These are phyloP conservation scores for Russula foetens DNA, from an alignment of 768 basidiomycete genomes.

Conservation along the genomic window DNA sequence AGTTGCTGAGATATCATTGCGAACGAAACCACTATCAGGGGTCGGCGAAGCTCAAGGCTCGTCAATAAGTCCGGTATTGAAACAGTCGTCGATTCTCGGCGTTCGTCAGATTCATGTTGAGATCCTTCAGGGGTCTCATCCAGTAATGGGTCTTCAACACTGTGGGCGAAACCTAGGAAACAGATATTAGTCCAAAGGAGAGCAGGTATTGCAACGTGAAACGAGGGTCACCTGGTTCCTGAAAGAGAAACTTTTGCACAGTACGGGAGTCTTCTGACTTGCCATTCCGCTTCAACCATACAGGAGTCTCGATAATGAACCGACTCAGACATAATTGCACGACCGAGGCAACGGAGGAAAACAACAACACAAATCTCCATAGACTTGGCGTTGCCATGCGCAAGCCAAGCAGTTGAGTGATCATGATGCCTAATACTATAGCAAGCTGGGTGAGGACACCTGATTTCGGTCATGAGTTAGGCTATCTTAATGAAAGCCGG, in stretches of 20 bases:
- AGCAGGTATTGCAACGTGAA: background rate
- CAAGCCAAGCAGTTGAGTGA: constrained; percentile 75
- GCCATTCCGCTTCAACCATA: constrained; percentile 50
- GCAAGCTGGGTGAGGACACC: constrained; percentile 76
- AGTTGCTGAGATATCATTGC: constrained; percentile 75
- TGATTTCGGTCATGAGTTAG: constrained; percentile 22
- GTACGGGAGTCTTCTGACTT: constrained; percentile 40
- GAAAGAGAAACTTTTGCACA: constrained; percentile 39
- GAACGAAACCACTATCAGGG: constrained; percentile 57
- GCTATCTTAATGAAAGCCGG: background rate
- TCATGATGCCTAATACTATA: constrained; percentile 80
- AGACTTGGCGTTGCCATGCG: constrained; percentile 55
- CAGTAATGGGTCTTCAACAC: constrained; percentile 11
- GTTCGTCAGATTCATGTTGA: constrained; percentile 25
- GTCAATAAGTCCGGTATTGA: constrained; percentile 46
- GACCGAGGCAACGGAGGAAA: constrained; percentile 49
- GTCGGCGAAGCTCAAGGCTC: constrained; percentile 45
- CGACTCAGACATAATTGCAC: constrained; percentile 49
- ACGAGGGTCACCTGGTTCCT: constrained; percentile 13
- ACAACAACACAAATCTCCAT: constrained; percentile 65
- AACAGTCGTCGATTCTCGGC: constrained; percentile 26
- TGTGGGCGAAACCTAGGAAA: constrained; percentile 17
- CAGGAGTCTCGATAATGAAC: constrained; percentile 61
- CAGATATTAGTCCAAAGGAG: constrained; percentile 19
- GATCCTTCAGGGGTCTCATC: constrained; percentile 23